phyloP scores from a whole-genome alignment of 176 grass and related monocot species.

The Otatea glauca region DNA sequence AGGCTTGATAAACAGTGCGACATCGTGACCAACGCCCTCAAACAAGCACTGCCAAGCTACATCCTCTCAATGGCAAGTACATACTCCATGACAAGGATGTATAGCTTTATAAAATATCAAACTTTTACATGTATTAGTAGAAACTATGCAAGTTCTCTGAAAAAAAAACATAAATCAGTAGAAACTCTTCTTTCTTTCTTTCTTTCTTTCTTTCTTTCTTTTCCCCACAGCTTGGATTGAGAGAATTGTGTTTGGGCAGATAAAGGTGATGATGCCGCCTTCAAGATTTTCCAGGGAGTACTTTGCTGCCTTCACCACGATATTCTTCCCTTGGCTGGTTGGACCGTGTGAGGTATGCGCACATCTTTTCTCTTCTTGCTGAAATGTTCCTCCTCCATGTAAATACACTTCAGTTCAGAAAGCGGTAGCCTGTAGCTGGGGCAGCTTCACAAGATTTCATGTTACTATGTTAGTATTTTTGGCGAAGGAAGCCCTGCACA shows the following conservation, averaged over 20 bases:
- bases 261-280: conserved; percentile 79
- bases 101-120: background rate
- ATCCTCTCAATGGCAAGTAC: conserved; percentile 76
- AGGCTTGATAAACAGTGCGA: conserved; percentile 56
- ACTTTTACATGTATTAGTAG: background rate
- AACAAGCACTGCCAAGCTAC: conserved; percentile 63
- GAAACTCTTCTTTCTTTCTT: background rate
- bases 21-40: conserved; percentile 61
- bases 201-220: background rate
- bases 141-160: background rate
- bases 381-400: background rate
- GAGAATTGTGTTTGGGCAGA: conserved; percentile 46
- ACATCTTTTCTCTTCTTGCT: background rate
- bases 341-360: conserved; percentile 81
- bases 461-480: background rate
- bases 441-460: conserved; percentile 21
- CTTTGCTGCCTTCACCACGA: conserved; percentile 75
- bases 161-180: background rate
- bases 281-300: conserved; percentile 81
- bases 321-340: conserved; percentile 95
- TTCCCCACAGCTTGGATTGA: conserved; percentile 24
- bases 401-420: conserved; percentile 26
- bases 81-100: background rate
- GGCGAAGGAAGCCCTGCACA: conserved; percentile 1
- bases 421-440: conserved; percentile 11